phyloP scores from a whole-genome alignment of 768 basidiomycete species.

The Termitomyces sp. region DNA sequence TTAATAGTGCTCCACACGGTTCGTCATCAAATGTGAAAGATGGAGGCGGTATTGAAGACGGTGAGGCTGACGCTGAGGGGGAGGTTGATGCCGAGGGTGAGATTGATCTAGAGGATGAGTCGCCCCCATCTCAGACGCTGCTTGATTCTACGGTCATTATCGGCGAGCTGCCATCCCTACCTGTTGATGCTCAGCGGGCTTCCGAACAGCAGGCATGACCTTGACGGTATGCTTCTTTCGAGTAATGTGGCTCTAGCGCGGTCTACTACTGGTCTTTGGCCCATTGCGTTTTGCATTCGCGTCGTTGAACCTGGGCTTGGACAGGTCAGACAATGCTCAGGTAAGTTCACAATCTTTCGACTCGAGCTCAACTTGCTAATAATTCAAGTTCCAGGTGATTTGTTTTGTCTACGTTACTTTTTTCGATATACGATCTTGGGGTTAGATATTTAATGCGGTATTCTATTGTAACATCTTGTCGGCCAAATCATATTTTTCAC shows the following conservation, averaged over 20 bases:
- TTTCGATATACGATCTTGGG: background rate
- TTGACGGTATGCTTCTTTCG: background rate
- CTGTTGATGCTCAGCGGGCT: background rate
- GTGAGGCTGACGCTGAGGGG: conserved; percentile 25
- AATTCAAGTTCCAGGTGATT: background rate
- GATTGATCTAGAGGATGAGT: conserved; percentile 15
- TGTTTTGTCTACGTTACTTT: background rate
- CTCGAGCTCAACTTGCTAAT: background rate
- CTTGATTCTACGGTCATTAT: conserved; percentile 1
- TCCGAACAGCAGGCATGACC: background rate
- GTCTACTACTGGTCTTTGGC: background rate
- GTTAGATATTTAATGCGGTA: background rate
- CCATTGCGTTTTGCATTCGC: background rate
- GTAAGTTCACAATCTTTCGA: background rate
- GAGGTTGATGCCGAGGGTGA: conserved; percentile 23
- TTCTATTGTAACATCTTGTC: conserved; percentile 1
- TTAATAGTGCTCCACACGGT: background rate
- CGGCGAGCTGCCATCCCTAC: background rate
- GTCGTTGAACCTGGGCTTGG: background rate
- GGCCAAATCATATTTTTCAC: background rate
- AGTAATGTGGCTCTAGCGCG: background rate
- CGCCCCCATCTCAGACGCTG: background rate
- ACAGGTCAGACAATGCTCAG: background rate
- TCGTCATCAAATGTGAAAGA: background rate
- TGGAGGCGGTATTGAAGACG: conserved; percentile 6